Evolutionary conservation across 805 yeast species (phyloP).

Genomic region (Candida suzukii): DNA sequence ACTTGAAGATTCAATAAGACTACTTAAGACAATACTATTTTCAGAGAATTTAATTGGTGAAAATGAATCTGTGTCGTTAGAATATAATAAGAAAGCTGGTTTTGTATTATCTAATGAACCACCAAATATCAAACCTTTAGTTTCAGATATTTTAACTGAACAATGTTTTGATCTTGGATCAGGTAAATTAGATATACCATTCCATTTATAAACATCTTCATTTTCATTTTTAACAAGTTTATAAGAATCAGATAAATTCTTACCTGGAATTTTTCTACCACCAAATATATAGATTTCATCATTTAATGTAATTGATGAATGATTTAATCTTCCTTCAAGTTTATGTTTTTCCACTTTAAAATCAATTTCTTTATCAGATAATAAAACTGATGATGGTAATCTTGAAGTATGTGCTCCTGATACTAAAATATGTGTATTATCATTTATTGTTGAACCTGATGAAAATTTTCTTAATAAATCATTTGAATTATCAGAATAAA

Average conservation of each 20-base stretch:
- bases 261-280: slow-evolving; percentile 60
- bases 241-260: slow-evolving; percentile 38
- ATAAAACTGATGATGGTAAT: slow-evolving; percentile 14
- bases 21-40: neutral
- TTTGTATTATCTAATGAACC: slow-evolving; percentile 26
- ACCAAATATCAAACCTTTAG: slow-evolving; percentile 40
- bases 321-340: slow-evolving; percentile 48
- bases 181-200: slow-evolving; percentile 29
- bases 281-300: slow-evolving; percentile 42
- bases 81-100: slow-evolving; percentile 16
- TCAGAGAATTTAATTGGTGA: neutral
- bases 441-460: slow-evolving; percentile 12
- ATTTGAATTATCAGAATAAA: neutral
- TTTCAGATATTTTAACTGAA: slow-evolving; percentile 23
- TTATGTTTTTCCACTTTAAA: slow-evolving; percentile 7
- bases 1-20: slow-evolving; percentile 12
- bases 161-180: slow-evolving; percentile 46
- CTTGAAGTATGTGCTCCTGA: slow-evolving; percentile 36
- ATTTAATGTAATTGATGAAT: slow-evolving; percentile 35
- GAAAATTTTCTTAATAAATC: slow-evolving; percentile 33
- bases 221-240: slow-evolving; percentile 11
- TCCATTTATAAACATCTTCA: slow-evolving; percentile 31
- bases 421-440: slow-evolving; percentile 17
- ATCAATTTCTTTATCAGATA: neutral
- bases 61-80: slow-evolving; percentile 7